Conservation (phyloP, 2,329 filamentous ascomycete species). For the Magnaporthiopsis rhizophila region DNA sequence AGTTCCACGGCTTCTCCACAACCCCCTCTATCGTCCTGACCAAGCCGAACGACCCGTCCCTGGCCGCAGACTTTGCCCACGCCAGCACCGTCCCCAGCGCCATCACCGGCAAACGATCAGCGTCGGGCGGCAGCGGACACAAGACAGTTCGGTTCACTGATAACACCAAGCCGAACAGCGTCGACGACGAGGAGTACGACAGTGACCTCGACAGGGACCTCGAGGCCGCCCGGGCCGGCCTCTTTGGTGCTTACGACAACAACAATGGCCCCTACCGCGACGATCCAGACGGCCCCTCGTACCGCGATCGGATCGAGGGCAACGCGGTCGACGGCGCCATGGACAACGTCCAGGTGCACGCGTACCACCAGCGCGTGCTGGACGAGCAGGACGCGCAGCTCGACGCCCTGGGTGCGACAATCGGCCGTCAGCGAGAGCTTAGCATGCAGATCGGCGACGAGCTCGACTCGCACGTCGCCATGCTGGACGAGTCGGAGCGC, state of each 20-base stretch:
- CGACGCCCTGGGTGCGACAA: conserved; percentile 78
- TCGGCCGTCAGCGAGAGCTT: conserved; percentile 82
- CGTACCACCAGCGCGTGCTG: conserved; percentile 72
- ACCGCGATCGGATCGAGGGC: conserved; percentile 54
- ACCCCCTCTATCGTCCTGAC: conserved; percentile 42
- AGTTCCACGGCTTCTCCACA: conserved; percentile 63
- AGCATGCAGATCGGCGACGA: conserved; percentile 96
- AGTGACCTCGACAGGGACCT: conserved; percentile 45
- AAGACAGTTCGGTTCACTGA: conserved; percentile 83
- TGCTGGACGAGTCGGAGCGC: conserved; percentile 84
- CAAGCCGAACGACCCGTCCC: conserved; percentile 55
- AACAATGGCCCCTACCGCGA: conserved; percentile 56
- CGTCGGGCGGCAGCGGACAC: conserved; percentile 22
- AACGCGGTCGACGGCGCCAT: conserved; percentile 29
- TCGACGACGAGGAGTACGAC: conserved; percentile 45
- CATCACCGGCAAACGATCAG: conserved; percentile 17
- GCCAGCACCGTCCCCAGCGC: conserved; percentile 39
- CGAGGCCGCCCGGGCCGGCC: conserved; percentile 22
- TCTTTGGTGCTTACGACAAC: conserved; percentile 23
- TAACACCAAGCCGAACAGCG: conserved; percentile 37
- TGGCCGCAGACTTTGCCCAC: conserved; percentile 56
- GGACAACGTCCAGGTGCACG: conserved; percentile 78
- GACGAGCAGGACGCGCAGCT: conserved; percentile 89
- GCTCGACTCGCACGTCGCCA: conserved; percentile 77
- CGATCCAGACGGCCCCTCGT: conserved; percentile 45